Base-by-base conservation (phyloP, 208 protist species). In the Wallacemonas collosoma region DNA sequence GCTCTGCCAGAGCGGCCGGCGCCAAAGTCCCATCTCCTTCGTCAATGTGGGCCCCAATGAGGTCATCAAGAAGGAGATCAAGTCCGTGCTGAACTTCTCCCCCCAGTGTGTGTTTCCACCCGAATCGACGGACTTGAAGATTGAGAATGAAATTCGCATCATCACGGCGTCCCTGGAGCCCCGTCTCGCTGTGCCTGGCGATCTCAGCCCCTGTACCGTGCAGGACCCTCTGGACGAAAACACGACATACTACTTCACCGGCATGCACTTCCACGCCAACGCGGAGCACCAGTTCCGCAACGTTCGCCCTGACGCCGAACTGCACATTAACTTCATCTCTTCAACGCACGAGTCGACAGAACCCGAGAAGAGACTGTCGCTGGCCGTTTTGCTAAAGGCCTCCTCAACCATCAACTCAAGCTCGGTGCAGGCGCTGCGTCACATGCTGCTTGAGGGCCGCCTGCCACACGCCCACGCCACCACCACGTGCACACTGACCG, bases 11-110 rank as follows among this genome's bases (percentile, higher is more conserved):
- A 79, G 57, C 15, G 84, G 88, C n/a, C 75, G 63, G 51, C 76
- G 77, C 38, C 88, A 93, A 64, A 93, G 87, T 60, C 90, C 87
- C 56, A 85, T 93, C 63, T 92, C 85, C 50, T 92, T 93, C 65
- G 64, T 76, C 1, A 83, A 90, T 35, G 69, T 93, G 15, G 74
- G 81, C 68, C 76, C 86, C 39, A 72, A 71, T 12, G 76, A 86
- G 54, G 79, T 89, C 41, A 58, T 85, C 36, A 78, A 66, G 40
- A 64, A 54, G 15, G 73, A 65, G 35, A 64, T 43, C 41, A 63
- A 88, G 17, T 36, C 57, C 39, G 69, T 74, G 11, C 75, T 93
- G 36, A 54, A 82, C 54, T 89, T 95, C 56, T 93, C 90, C 15
- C 15, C 77, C 3, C 61, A 76, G 38, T 95, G 88, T 66, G 65